These are phyloP conservation scores for Naganishia onofrii DNA, from an alignment of 768 basidiomycete species.

Conservation along the genomic window DNA sequence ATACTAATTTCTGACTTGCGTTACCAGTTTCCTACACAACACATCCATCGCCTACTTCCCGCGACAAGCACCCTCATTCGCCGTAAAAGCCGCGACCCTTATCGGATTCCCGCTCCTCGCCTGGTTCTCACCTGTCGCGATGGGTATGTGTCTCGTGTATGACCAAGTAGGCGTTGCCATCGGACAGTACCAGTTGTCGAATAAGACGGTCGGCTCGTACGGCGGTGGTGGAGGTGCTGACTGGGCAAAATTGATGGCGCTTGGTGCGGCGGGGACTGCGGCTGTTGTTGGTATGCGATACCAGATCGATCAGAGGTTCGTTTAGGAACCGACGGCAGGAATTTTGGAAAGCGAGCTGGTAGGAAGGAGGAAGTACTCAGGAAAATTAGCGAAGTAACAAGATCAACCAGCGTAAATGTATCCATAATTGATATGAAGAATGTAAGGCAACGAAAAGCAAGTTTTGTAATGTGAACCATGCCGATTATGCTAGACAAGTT, in stretches of 20 bases:
- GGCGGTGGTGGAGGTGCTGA: slow-evolving; percentile 44
- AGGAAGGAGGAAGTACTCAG: too few relatives aligned
- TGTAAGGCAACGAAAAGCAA: too few relatives aligned
- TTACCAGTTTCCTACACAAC: slow-evolving; percentile 47
- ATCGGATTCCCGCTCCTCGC: slow-evolving; percentile 41
- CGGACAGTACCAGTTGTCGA: slow-evolving; percentile 43
- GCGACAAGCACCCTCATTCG: slow-evolving; percentile 38
- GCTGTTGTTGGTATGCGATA: slow-evolving; percentile 40
- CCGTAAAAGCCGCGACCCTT: slow-evolving; percentile 37
- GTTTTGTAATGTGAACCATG: too few relatives aligned
- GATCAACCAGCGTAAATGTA: too few relatives aligned
- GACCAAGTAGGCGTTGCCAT: slow-evolving; percentile 41
- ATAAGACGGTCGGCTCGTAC: slow-evolving; percentile 32
- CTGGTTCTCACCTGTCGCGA: slow-evolving; percentile 37
- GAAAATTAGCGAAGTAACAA: too few relatives aligned
- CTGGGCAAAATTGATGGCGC: slow-evolving; percentile 43
- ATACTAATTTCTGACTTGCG: not conserved
- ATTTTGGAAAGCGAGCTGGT: too few relatives aligned
- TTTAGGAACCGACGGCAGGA: not conserved
- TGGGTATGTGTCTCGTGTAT: slow-evolving; percentile 42
- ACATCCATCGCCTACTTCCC: slow-evolving; percentile 42
- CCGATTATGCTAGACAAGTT: too few relatives aligned
- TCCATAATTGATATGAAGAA: too few relatives aligned
- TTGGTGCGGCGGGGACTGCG: slow-evolving; percentile 36
- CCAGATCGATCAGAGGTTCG: slow-evolving; percentile 26